Percentiles rank a stretch among this genome's conserved stretches.
Conservation (phyloP, 2,329 filamentous ascomycete species). For the Waltergamsia citrina region DNA sequence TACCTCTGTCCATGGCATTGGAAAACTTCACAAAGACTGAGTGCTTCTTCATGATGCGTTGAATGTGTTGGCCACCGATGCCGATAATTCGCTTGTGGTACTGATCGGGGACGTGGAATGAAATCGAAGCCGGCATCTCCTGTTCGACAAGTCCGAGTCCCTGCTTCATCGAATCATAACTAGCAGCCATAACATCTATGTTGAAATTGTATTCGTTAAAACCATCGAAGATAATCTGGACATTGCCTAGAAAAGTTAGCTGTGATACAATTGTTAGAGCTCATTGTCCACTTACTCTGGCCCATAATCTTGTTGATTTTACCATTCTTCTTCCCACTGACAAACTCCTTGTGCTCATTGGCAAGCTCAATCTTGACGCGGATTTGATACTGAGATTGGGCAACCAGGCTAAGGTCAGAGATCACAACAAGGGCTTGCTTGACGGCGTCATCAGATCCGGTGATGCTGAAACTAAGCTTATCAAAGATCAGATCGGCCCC, state of each 20-base stretch:
- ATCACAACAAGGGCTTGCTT: slow-evolving; percentile 94
- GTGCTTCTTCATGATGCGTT: slow-evolving; percentile 99
- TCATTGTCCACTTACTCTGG: slow-evolving; percentile 62
- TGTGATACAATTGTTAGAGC: no score
- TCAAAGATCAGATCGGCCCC: slow-evolving; percentile 93
- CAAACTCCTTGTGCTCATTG: slow-evolving; percentile 99
- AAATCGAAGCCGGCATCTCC: slow-evolving; percentile 98
- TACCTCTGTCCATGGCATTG: slow-evolving; percentile 93
- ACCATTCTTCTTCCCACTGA: slow-evolving; percentile 98
- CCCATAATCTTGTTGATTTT: slow-evolving; percentile 99
- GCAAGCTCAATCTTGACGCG: slow-evolving; percentile 97
- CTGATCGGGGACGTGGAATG: slow-evolving; percentile 97
- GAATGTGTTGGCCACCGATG: slow-evolving; percentile 96
- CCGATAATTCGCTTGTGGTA: slow-evolving; percentile 99
- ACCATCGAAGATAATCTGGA: slow-evolving; percentile 97
- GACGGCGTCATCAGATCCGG: slow-evolving; percentile 91
- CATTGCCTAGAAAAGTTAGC: slow-evolving; percentile 52
- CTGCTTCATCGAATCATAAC: slow-evolving; percentile 90
- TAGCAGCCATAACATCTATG: slow-evolving; percentile 88
- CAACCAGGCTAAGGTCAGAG: slow-evolving; percentile 81
- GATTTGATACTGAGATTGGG: slow-evolving; percentile 82
- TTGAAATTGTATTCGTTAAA: slow-evolving; percentile 99
- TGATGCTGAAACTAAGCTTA: slow-evolving; percentile 86
- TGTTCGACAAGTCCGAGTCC: slow-evolving; percentile 90
- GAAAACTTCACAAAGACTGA: slow-evolving; percentile 99